Base-by-base conservation (phyloP, 2,329 filamentous ascomycete species). In the Fusarium nanum region DNA sequence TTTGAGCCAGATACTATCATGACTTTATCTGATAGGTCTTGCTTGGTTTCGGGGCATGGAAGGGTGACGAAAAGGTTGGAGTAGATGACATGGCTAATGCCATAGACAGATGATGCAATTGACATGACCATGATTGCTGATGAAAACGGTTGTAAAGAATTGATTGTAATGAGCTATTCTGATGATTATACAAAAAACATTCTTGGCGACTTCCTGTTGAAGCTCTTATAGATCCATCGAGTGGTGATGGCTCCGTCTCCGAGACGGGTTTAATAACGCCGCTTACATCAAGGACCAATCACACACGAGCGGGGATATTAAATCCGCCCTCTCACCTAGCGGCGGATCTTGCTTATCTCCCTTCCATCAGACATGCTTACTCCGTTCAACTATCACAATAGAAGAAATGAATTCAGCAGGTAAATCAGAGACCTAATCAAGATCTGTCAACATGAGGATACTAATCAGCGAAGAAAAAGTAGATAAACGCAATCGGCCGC, bases 1-100 rank as follows among this genome's bases (percentile, higher is more conserved):
- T 84, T 84, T 11, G 80, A 76, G 3, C 82, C 82, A 0, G 81
- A 83, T 2, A 84, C 75, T 7, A 83, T 78, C 46, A 81, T 64
- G 3, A 74, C 78, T 49, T 78, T 67, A 3, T 70, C 49, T 7
- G 66, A 70, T 5, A 80, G 67, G 5, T 65, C 67, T 7, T 45
- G 56, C 10, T 28, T 66, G n/a, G 41, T 58, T 48, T 64, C 52
- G 0, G 70, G 76, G 46, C 68, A 65, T n/a, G 69, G 77, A 8
- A 75, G 74, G 5, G 40, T 64, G 18, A 74, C 30, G 16, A 74
- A 68, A 2, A 74, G 22, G 55, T 74, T 74, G 52, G 72, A 73
- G 14, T 46, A 49, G 3, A 73, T 11, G 6, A 44, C 50, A 3
- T 42, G 54, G 6, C 25, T 44, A 18, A 70, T 41, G 6, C 71